Evolutionary conservation across 345 rosid species (phyloP), one percentile per base, ranked within the genome.

Genomic region (Moricandia moricandioides): DNA sequence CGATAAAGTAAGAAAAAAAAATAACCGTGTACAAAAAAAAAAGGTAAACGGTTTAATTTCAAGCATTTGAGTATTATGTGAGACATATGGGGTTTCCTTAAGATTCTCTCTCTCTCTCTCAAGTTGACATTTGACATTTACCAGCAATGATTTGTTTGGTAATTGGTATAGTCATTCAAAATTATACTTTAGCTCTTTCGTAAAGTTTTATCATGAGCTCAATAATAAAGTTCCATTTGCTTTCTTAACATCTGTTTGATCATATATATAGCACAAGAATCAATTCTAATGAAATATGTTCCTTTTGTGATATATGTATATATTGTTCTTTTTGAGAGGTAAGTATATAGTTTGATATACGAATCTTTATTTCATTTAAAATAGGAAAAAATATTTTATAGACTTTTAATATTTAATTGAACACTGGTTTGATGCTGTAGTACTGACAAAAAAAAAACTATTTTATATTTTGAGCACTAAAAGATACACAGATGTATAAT

Each of bases 121-220:
- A 47, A 64, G 71, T 77, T 77, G 75, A 77, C 75, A 64, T 70
- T 70, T 55, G 13, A 69, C 26, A 69, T 54, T 76, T 76, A 63
- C 75, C 35, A 56, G 35, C 33, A 56, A 77, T 70, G 61, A 77
- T 70, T 77, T 70, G 65, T 63, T 63, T 64, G 71, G 80, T 76
- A 76, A 76, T 55, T 69, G 34, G 39, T 51, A 76, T 54, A 76
- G 63, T 69, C 10, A 33, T 30, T 74, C 66, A 56, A 29, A 49
- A 30, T 58, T 67, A 21, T 21, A 54, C 3, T 16, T 74, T 58
- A n/a, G 60, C 26, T 62, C 16, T 39, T 70, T 70, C 58, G 71
- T 56, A 77, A 70, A 70, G 80, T 77, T 70, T 33, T 40, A 43
- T 70, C 40, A 77, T 77, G 18, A 51, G 34, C 69, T 59, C 56